These are phyloP conservation scores for Solanum appendiculatum DNA, from an alignment of 257 asterid species.

Conservation along the genomic window DNA sequence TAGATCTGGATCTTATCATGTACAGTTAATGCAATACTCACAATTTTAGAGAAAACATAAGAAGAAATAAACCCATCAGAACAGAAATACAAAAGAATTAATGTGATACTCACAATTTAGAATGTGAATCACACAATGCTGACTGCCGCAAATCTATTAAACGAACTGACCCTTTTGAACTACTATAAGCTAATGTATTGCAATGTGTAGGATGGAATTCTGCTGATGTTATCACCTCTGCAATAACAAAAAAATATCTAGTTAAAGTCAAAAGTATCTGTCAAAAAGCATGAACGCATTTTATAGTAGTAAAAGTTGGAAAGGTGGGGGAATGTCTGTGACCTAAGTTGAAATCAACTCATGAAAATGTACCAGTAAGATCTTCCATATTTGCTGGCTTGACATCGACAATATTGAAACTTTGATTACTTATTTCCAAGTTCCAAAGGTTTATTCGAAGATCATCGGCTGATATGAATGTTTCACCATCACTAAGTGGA, in stretches of 20 bases:
- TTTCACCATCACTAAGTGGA: conserved; percentile 83
- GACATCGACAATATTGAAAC: conserved; percentile 96
- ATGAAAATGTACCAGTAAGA: conserved; percentile 59
- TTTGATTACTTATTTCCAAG: conserved; percentile 92
- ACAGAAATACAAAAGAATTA: not conserved
- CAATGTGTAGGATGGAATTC: conserved; percentile 98
- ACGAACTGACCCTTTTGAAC: conserved; percentile 97
- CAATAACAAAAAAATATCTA: conserved; percentile 16
- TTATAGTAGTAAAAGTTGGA: not conserved
- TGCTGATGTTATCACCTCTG: conserved; percentile 99
- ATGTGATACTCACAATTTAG: conserved; percentile 21
- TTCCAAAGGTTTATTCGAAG: conserved; percentile 98
- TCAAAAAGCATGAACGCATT: not conserved
- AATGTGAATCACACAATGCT: conserved; percentile 97
- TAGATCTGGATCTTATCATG: not conserved
- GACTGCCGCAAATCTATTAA: conserved; percentile 98
- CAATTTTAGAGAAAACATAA: not conserved
- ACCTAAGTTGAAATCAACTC: not conserved
- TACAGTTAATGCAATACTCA: not conserved
- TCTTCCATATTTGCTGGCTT: conserved; percentile 99
- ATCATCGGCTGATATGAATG: conserved; percentile 99
- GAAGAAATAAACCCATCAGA: not conserved
- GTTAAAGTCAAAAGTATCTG: not conserved
- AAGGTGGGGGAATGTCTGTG: not conserved
- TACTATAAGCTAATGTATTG: conserved; percentile 92